Evolutionary conservation across 768 basidiomycete species (phyloP).

Genomic region (Ramaria sp.): DNA sequence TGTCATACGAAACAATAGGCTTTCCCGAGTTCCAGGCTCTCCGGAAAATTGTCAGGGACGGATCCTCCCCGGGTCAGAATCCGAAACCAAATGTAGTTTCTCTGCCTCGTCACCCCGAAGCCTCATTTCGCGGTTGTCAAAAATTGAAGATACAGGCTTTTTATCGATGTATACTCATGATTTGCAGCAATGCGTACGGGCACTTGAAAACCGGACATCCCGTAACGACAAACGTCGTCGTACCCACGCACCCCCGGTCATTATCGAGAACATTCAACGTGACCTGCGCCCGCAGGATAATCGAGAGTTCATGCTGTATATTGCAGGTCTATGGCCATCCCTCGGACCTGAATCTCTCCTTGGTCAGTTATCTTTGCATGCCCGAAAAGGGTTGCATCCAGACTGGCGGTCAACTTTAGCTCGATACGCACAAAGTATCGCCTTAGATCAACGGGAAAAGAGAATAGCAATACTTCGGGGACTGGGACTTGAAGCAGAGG

Average conservation of each 20-base stretch:
- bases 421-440: conserved; percentile 17
- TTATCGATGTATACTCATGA: neutral
- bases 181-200: neutral
- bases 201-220: neutral
- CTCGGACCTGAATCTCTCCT: conserved; percentile 23
- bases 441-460: conserved; percentile 28
- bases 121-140: neutral
- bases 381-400: conserved; percentile 9
- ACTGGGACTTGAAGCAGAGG: conserved; percentile 20
- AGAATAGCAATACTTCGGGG: conserved; percentile 21
- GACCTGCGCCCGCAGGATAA: no score
- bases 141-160: neutral
- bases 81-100: no score
- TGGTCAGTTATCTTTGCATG: conserved; percentile 19
- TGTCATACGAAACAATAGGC: neutral
- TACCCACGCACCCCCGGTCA: no score
- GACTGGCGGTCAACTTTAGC: conserved; percentile 23
- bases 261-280: no score
- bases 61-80: no score
- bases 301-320: no score
- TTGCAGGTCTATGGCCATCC: conserved; percentile 28
- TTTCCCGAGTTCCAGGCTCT: neutral
- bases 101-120: neutral
- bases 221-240: no score
- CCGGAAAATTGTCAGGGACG: no score